Conservation (phyloP, 345 rosid species). For the Eucalyptus marginata region DNA sequence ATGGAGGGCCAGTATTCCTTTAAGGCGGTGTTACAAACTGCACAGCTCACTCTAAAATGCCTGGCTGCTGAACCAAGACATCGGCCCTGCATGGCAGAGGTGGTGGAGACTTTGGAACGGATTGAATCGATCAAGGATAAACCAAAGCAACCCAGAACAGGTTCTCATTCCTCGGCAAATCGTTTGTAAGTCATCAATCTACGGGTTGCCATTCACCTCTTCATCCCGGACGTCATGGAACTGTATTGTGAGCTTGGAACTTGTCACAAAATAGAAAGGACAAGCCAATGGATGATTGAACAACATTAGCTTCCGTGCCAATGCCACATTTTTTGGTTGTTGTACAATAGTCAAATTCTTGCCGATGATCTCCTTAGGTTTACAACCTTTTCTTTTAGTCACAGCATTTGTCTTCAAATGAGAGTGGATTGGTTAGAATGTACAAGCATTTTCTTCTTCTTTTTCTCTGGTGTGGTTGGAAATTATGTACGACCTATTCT, state of each 20-base stretch:
- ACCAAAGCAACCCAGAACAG: neutral
- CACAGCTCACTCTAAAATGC: conserved; percentile 34
- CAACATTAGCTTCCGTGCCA: neutral
- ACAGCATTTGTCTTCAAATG: neutral
- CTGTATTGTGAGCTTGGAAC: conserved; percentile 3
- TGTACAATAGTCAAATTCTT: neutral
- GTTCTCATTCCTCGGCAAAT: neutral
- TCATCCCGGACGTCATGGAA: neutral
- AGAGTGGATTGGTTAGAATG: neutral
- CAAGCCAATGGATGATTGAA: neutral
- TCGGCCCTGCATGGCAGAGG: conserved; percentile 58
- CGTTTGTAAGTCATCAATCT: neutral
- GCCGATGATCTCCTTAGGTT: neutral
- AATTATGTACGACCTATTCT: neutral
- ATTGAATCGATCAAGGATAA: conserved; percentile 19
- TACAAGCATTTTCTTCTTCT: neutral
- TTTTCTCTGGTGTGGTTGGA: neutral
- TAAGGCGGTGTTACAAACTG: conserved; percentile 25
- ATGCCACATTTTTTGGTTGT: neutral
- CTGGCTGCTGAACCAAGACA: conserved; percentile 26
- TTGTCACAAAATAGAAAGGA: neutral
- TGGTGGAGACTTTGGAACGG: conserved; percentile 22
- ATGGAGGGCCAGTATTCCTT: conserved; percentile 41
- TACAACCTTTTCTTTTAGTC: neutral
- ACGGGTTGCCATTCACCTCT: neutral